Conservation (phyloP, 768 basidiomycete genomes). For the Nidularia pulvinata region DNA sequence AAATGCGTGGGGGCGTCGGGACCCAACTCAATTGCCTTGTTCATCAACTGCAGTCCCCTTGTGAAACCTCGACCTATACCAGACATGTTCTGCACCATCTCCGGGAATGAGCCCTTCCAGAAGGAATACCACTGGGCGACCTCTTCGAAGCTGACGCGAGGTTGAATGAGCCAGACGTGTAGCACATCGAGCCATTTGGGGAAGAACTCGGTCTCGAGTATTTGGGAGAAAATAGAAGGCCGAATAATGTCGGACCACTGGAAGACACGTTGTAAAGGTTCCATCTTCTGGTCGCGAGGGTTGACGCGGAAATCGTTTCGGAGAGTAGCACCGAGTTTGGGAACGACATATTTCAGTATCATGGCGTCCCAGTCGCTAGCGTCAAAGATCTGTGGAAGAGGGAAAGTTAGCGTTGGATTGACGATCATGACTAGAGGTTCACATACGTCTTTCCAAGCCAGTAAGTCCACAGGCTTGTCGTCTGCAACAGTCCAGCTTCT, state of each 20-base stretch:
- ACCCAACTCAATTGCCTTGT: slow-evolving; percentile 88
- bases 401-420: slow-evolving; percentile 1
- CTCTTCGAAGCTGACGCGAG: slow-evolving; percentile 85
- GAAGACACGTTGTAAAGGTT: slow-evolving; percentile 74
- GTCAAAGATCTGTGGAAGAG: slow-evolving; percentile 63
- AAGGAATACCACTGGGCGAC: slow-evolving; percentile 92
- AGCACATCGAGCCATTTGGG: slow-evolving; percentile 95
- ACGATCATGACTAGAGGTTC: background rate
- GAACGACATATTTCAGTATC: slow-evolving; percentile 88
- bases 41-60: slow-evolving; percentile 90
- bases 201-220: slow-evolving; percentile 93
- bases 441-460: slow-evolving; percentile 81
- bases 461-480: slow-evolving; percentile 72
- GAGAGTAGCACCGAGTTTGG: slow-evolving; percentile 82
- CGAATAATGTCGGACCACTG: slow-evolving; percentile 78
- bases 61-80: slow-evolving; percentile 83
- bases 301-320: slow-evolving; percentile 90
- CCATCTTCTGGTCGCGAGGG: slow-evolving; percentile 89
- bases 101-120: slow-evolving; percentile 85
- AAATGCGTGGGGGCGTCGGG: slow-evolving; percentile 70
- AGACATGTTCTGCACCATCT: slow-evolving; percentile 60
- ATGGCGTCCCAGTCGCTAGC: slow-evolving; percentile 88
- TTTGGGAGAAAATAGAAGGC: slow-evolving; percentile 73
- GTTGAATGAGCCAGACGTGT: slow-evolving; percentile 92
- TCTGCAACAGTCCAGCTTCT: slow-evolving; percentile 75